These are phyloP conservation scores for Trypanosoma rangeli DNA, from an alignment of 208 protist genomes.

Conservation along the genomic window DNA sequence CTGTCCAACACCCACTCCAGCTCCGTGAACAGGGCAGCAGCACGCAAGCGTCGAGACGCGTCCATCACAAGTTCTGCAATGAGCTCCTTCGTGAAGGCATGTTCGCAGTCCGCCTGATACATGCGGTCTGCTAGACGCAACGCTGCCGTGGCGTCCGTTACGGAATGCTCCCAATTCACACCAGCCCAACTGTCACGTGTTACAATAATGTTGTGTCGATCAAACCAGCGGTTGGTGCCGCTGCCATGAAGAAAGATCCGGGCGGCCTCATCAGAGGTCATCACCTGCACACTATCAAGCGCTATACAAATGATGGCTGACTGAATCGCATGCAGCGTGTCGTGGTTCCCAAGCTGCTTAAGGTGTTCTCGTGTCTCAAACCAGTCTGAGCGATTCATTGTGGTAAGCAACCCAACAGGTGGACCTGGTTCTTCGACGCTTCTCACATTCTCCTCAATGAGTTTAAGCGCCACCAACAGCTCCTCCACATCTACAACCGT, in stretches of 20 bases:
- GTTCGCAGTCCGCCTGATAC: slow-evolving; percentile 28
- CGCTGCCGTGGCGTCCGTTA: slow-evolving; percentile 39
- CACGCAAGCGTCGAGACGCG: not conserved
- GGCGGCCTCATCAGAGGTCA: slow-evolving; percentile 30
- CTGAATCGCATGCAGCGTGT: slow-evolving; percentile 36
- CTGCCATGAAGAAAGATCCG: slow-evolving; percentile 41
- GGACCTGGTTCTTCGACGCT: slow-evolving; percentile 13
- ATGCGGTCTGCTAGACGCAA: slow-evolving; percentile 39
- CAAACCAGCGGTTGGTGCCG: slow-evolving; percentile 53
- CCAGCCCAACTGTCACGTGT: slow-evolving; percentile 36
- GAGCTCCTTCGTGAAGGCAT: slow-evolving; percentile 4
- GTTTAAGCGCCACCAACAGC: slow-evolving; percentile 18
- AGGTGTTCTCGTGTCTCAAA: slow-evolving; percentile 31
- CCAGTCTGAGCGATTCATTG: slow-evolving; percentile 36
- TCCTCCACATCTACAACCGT: slow-evolving; percentile 16
- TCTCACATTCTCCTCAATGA: slow-evolving; percentile 18
- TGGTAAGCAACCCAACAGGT: slow-evolving; percentile 41
- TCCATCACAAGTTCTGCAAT: slow-evolving; percentile 1
- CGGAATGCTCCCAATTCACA: slow-evolving; percentile 46
- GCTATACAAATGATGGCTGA: slow-evolving; percentile 38
- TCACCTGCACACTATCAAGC: slow-evolving; percentile 28
- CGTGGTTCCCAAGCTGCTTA: slow-evolving; percentile 27
- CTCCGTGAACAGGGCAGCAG: not conserved
- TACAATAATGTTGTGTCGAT: slow-evolving; percentile 52
- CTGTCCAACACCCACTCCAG: slow-evolving; percentile 29